Evolutionary conservation across 2,329 filamentous ascomycete species (phyloP).

Genomic region (Pyricularia sp.): DNA sequence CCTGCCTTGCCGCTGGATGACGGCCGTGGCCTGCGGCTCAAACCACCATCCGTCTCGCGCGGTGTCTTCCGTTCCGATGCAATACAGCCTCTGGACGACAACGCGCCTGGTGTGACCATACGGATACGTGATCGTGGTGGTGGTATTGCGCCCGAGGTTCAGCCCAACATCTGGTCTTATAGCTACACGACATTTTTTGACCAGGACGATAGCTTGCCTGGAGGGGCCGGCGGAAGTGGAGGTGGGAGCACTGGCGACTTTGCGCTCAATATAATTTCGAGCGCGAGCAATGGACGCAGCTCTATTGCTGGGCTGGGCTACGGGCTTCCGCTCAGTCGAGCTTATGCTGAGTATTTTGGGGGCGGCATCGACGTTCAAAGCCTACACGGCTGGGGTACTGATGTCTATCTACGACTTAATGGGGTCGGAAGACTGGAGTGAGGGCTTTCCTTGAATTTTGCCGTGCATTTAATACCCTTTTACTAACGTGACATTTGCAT

Average conservation of each 20-base stretch:
- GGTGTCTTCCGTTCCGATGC: slow-evolving; percentile 31
- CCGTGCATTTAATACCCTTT: background rate
- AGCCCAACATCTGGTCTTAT: slow-evolving; percentile 91
- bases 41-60: slow-evolving; percentile 25
- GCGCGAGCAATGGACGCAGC: slow-evolving; percentile 61
- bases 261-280: slow-evolving; percentile 67
- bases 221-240: slow-evolving; percentile 27
- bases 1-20: slow-evolving; percentile 40
- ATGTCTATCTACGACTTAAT: slow-evolving; percentile 58
- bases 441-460: slow-evolving; percentile 8
- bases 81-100: slow-evolving; percentile 51
- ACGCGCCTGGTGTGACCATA: slow-evolving; percentile 81
- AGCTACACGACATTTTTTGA: slow-evolving; percentile 93
- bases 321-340: slow-evolving; percentile 78
- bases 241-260: slow-evolving; percentile 37
- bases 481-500: background rate
- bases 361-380: slow-evolving; percentile 94
- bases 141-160: slow-evolving; percentile 75
- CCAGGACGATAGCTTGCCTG: slow-evolving; percentile 34
- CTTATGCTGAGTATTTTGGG: slow-evolving; percentile 97
- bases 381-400: slow-evolving; percentile 81
- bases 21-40: slow-evolving; percentile 21
- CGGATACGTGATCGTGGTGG: slow-evolving; percentile 93
- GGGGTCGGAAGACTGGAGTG: slow-evolving; percentile 47
- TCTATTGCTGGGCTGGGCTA: slow-evolving; percentile 92